These are phyloP conservation scores for Hypoxylon sp. DNA, from an alignment of 2,329 filamentous ascomycete species.

Conservation along the genomic window DNA sequence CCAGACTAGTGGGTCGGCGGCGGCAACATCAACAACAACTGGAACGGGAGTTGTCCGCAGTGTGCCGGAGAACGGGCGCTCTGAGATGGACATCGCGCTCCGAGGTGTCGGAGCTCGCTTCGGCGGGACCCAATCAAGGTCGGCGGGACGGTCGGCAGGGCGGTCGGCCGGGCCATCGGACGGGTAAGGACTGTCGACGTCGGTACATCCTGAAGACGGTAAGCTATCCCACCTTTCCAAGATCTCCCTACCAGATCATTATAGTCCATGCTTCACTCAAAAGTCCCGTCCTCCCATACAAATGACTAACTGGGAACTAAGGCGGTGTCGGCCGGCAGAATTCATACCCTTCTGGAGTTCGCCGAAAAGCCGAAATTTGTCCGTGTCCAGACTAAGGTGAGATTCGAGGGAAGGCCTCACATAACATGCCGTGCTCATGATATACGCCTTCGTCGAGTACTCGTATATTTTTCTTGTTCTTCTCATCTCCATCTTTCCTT, in stretches of 20 bases:
- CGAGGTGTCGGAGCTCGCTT: conserved; percentile 15
- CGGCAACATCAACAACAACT: neutral
- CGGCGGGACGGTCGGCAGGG: neutral
- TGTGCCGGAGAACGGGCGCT: neutral
- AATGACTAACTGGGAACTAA: neutral
- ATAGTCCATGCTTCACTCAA: neutral
- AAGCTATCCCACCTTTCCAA: neutral
- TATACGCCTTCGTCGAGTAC: neutral
- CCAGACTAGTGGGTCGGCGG: neutral
- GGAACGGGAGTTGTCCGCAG: neutral
- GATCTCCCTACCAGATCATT: neutral
- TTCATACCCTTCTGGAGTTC: neutral
- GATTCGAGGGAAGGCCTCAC: conserved; percentile 1
- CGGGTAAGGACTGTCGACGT: neutral
- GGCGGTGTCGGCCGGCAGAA: conserved; percentile 1
- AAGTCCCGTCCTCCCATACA: neutral
- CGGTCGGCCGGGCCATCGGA: neutral
- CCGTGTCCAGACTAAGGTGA: neutral
- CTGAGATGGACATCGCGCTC: neutral
- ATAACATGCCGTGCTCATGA: neutral
- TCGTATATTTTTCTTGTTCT: neutral
- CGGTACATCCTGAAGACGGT: neutral
- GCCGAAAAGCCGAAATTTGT: neutral
- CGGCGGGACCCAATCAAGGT: neutral
- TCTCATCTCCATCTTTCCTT: neutral